phyloP scores from a whole-genome alignment of 1,284 basidiomycete genomes.

The Anthracocystis setariae region DNA sequence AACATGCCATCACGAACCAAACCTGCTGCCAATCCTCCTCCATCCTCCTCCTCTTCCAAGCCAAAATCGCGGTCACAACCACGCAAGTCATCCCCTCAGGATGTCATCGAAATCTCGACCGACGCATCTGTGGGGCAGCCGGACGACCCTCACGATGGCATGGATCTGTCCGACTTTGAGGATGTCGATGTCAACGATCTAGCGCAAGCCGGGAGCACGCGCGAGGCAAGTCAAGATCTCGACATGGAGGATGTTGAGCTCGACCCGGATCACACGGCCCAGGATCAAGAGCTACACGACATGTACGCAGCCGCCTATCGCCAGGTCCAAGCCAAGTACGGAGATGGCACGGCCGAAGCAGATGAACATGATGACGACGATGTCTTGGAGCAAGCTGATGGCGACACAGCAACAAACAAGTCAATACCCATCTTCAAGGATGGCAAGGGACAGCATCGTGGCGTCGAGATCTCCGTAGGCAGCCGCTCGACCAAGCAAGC shows the following conservation, averaged over 20 bases:
- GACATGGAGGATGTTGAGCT: slow-evolving; percentile 60
- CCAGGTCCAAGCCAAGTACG: slow-evolving; percentile 31
- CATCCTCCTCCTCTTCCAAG: slow-evolving; percentile 12
- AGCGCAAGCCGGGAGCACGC: slow-evolving; percentile 9
- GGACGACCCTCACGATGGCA: slow-evolving; percentile 25
- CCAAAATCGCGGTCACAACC: not conserved
- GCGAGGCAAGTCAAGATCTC: slow-evolving; percentile 25
- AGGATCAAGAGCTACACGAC: slow-evolving; percentile 31
- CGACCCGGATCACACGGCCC: slow-evolving; percentile 25
- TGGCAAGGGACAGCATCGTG: slow-evolving; percentile 54
- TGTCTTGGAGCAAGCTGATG: slow-evolving; percentile 12
- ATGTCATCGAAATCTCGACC: slow-evolving; percentile 31
- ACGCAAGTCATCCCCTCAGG: slow-evolving; percentile 1
- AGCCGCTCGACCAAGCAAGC: slow-evolving; percentile 19
- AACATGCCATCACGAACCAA: slow-evolving; percentile 23
- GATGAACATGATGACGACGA: slow-evolving; percentile 20
- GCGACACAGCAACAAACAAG: slow-evolving; percentile 12
- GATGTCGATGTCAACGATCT: slow-evolving; percentile 40
- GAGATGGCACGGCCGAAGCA: slow-evolving; percentile 15
- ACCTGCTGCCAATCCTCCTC: slow-evolving; percentile 2
- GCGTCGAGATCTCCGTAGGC: slow-evolving; percentile 48
- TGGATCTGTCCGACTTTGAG: slow-evolving; percentile 50
- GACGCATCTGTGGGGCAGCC: slow-evolving; percentile 23
- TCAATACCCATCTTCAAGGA: slow-evolving; percentile 51
- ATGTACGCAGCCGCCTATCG: slow-evolving; percentile 54